Evolutionary conservation across 345 rosid species (phyloP), one percentile per base, ranked within the genome.

Genomic region (Corymbia maculata): DNA sequence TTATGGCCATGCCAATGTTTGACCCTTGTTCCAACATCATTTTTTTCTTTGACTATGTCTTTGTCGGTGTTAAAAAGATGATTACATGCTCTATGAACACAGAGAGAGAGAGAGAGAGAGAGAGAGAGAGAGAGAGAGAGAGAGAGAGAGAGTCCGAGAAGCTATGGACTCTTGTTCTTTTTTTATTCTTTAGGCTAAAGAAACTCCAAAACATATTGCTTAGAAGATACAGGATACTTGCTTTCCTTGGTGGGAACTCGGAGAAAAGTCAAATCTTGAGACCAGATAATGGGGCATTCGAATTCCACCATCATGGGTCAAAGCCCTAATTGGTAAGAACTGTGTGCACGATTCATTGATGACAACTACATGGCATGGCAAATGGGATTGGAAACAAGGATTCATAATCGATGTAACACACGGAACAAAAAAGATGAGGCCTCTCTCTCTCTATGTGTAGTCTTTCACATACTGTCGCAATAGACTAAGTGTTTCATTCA

Each of bases 1-100:
- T 75, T 75, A 19, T 75, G 8, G 15, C 49, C 82, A 9, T 70
- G 14, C 49, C 10, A 75, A 75, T 86, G 89, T 93, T 92, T 91
- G 94, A 92, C 93, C 85, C 87, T 51, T 47, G 89, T 80, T 17
- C 52, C 80, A 47, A 64, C 15, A 85, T 32, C 12, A 85, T 85
- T 36, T 52, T 88, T 52, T 86, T 47, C 22, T 87, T 91, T 88
- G 92, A 90, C 89, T 45, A 88, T 32, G 52, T 87, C 64, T 52
- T 55, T 85, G 82, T 79, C 86, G 88, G 87, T 64, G 79, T 53
- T 89, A 86, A 61, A 53, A 51, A n/a, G 53, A 47, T 50, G 79
- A 86, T 68, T 53, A 30, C 51, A 49, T 86, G 80, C 86, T 90
- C 89, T 52, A 75, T 86, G 64, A 47, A 8, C 4, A 1, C 2